phyloP scores from a whole-genome alignment of 495 filamentous ascomycete genomes.

The Neurospora sublineolata region DNA sequence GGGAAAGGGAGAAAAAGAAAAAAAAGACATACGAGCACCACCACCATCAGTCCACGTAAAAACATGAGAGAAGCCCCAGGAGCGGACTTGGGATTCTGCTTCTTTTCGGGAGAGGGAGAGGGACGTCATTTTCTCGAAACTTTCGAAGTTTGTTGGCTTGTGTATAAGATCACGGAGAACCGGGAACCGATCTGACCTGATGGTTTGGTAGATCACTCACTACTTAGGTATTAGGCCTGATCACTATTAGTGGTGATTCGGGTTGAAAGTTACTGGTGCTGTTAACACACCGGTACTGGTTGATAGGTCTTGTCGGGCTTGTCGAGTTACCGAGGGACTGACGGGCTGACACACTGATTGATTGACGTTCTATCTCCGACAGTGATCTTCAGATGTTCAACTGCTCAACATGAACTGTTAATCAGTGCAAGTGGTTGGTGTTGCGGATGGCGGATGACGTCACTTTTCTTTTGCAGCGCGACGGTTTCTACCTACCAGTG shows the following conservation, averaged over 20 bases:
- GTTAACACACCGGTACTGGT: background rate
- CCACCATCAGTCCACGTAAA: slow-evolving; percentile 75
- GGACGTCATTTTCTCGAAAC: background rate
- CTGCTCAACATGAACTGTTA: background rate
- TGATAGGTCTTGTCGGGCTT: background rate
- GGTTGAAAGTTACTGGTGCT: background rate
- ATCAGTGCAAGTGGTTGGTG: background rate
- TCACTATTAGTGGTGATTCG: too few relatives aligned
- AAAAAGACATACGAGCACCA: slow-evolving; percentile 34
- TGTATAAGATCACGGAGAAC: background rate
- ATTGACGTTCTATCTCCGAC: background rate
- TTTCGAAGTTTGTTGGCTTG: background rate
- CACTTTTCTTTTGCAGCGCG: background rate
- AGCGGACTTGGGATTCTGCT: slow-evolving; percentile 50
- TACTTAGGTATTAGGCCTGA: too few relatives aligned
- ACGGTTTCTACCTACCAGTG: too few relatives aligned
- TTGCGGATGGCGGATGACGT: background rate
- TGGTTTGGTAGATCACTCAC: background rate
- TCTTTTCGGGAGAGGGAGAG: background rate
- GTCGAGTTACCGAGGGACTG: background rate
- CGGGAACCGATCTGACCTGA: too few relatives aligned
- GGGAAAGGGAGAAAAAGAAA: background rate
- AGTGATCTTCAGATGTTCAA: background rate
- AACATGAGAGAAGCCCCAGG: slow-evolving; percentile 66
- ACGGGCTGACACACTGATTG: background rate